phyloP scores from a whole-genome alignment of 179 eudicot species.

The Gypsophila paniculata region DNA sequence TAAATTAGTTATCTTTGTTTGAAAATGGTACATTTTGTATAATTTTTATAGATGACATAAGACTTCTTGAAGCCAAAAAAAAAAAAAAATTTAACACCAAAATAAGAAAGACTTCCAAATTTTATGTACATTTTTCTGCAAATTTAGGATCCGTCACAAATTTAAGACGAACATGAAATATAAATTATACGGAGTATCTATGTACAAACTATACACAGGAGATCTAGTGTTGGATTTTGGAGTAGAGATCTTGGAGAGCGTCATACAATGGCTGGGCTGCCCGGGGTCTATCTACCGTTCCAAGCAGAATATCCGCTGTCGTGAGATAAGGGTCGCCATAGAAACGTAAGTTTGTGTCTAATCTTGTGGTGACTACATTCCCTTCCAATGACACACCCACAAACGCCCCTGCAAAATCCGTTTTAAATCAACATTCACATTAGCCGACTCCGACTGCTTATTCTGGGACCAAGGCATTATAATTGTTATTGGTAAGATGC shows the following conservation, averaged over 20 bases:
- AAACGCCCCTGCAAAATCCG: conserved; percentile 66
- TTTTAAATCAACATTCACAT: not conserved
- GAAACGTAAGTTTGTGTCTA: conserved; percentile 73
- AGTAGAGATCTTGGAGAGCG: conserved; percentile 72
- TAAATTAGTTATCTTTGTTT: too few relatives aligned
- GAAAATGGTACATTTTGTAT: too few relatives aligned
- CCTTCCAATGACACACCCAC: conserved; percentile 95
- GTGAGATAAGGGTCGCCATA: conserved; percentile 98
- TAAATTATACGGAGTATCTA: conserved; percentile 7
- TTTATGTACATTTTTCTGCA: conserved; percentile 15
- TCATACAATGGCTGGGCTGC: conserved; percentile 88
- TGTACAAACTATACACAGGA: conserved; percentile 18
- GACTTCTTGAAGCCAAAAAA: too few relatives aligned
- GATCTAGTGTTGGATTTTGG: conserved; percentile 34
- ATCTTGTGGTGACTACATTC: conserved; percentile 73
- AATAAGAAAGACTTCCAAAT: not conserved
- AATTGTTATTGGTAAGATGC: not conserved
- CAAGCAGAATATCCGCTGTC: conserved; percentile 76
- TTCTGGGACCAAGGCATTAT: too few relatives aligned
- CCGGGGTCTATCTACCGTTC: conserved; percentile 81
- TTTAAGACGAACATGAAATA: not conserved
- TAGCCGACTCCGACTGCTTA: too few relatives aligned
- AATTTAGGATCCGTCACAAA: not conserved
- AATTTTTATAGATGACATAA: too few relatives aligned
- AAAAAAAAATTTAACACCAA: not conserved